Evolutionary conservation across 495 filamentous ascomycete genomes (phyloP), one percentile per base, ranked within the genome.

Genomic region (Pseudoneurospora amorphoporcata): DNA sequence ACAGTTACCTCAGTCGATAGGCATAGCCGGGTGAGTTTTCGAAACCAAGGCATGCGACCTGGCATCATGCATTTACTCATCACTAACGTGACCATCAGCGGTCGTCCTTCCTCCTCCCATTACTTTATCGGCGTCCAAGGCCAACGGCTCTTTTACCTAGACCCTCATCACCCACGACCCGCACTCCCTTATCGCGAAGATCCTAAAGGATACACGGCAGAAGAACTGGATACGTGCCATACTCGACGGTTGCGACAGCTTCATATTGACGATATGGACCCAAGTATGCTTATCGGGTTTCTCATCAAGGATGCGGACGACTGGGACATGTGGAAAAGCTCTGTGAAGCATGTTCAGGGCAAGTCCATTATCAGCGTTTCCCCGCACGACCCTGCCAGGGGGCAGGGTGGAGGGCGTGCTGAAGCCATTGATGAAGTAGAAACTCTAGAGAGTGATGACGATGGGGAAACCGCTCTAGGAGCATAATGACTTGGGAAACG

Each of bases 221-320:
- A 92, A 72, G 94, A 98, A 42, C 74, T 97, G 14, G 89, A 91
- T 76, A 90, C 89, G 3, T 98, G 93, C 78, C 94, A 99, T 79
- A 98, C 94, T 3, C 87, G 92, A 68, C 89, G 96, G 41, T 77
- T 98, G 23, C 88, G 95, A 39, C 86, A 92, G 58, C 84, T 99
- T 38, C 90, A 94, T 72, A 86, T 98, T 41, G 88, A 89, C 72
- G 95, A 98, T 72, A 95, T 98, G 94, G 96, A 99, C 77, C 96
- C 96, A 8, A 97, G 94, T 80, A 99, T 99, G 96, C 84, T 99
- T 39, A 92, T 99, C 71, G 96, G 92, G n/a, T 98, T 99, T 76
- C 83, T 99, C 6, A 94, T 99, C 72, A 86, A 85, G 39, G 86
- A 93, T 74, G 90, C 93, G 74, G 86, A 88, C 35, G 96, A 98